Base-by-base conservation (phyloP, 768 basidiomycete genomes). In the Floccularia luteovirens region DNA sequence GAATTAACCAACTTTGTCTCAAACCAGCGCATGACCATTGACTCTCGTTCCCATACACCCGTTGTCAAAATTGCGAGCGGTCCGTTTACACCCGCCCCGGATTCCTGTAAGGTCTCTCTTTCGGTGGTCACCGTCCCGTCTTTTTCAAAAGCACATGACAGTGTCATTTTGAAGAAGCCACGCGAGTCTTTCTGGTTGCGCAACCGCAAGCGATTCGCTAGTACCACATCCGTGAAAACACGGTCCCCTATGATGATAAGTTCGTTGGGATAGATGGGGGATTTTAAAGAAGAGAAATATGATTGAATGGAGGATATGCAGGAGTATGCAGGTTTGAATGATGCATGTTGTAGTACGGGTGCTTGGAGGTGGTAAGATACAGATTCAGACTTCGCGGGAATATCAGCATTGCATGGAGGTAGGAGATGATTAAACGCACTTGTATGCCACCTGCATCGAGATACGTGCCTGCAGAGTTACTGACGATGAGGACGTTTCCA, bases 221-320 rank as follows among this genome's bases (percentile, higher is more conserved):
- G 67, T 38, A 97, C 74, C 13, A 92, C 63, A 56, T 99, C 94
- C 0, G 94, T 99, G 51, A 96, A 85, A 38, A 97, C 62, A 8
- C 94, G 75, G 63, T 99, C 94, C 0, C 94, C 94, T 10, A 99
- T 81, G 27, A 97, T 61, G 41, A 97, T 63, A 31, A 96, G 64
- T 43, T 83, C 75, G 19, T 79, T 63, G 46, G 79, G 74, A 21
- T 63, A 58, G 31, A 89, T 52, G 14, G 82, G 78, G n/a, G 54
- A 51, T 5, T 53, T 60, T 21, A 78, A 69, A 22, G 79, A 74
- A 20, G 69, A 62, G 54, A 97, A 96, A 66, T 96, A 92, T 31
- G 59, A 54, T 6, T 76, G 74, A 39, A 94, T 78, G n/a, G 73
- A 66, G 7, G 60, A 46, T 19, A 87, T 82, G 60, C 91, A 94